These are phyloP conservation scores for Aspergillus cristatus DNA, from an alignment of 495 filamentous ascomycete genomes.

Conservation along the genomic window DNA sequence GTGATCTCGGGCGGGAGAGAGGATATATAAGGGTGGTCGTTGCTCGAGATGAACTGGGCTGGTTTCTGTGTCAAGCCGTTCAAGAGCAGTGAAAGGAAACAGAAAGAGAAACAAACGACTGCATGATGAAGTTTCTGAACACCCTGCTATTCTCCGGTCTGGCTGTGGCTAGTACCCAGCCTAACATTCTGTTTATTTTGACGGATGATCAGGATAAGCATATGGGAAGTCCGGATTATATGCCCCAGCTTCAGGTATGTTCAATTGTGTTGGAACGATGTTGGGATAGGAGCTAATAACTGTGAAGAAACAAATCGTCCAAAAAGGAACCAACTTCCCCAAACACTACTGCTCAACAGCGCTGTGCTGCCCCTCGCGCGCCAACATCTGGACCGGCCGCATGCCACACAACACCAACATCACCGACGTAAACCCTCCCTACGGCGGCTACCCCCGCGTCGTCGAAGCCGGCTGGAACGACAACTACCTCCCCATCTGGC, in stretches of 20 bases:
- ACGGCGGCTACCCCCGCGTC: constrained; percentile 60
- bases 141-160: constrained; percentile 3
- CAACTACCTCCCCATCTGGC: constrained; percentile 57
- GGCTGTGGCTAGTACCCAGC: constrained; percentile 16
- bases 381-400: constrained; percentile 52
- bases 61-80: too few species aligned
- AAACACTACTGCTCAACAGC: constrained; percentile 50
- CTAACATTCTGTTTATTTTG: constrained; percentile 54
- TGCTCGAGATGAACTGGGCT: not conserved
- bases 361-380: constrained; percentile 51
- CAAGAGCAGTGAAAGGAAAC: too few species aligned
- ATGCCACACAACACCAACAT: constrained; percentile 63
- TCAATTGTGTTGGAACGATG: not conserved
- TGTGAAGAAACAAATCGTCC: constrained; percentile 32
- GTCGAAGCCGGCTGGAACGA: constrained; percentile 51
- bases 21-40: not conserved
- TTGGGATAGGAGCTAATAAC: constrained; percentile 1
- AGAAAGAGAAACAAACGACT: too few species aligned
- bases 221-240: constrained; percentile 47
- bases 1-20: too few species aligned
- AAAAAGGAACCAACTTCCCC: constrained; percentile 41
- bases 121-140: constrained; percentile 2
- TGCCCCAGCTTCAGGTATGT: constrained; percentile 39
- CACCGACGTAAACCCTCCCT: constrained; percentile 50
- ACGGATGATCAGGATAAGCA: constrained; percentile 56